Percentiles rank a stretch among this genome's conserved stretches.
phyloP scores from a whole-genome alignment of 2,329 filamentous ascomycete genomes.

The Botrytis cinerea region DNA sequence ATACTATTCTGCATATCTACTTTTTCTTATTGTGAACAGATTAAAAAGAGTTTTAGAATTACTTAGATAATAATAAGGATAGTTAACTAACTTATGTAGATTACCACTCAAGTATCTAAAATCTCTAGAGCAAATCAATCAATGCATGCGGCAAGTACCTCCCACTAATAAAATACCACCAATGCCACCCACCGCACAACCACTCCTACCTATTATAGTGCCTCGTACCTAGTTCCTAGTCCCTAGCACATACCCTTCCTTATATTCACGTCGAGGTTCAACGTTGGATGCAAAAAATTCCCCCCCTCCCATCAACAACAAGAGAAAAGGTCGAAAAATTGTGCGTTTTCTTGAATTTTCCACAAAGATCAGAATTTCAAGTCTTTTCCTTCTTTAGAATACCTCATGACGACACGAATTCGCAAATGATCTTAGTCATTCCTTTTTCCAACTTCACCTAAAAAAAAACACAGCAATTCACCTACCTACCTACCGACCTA shows the following conservation, averaged over 20 bases:
- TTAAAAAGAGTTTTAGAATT: too few relatives aligned
- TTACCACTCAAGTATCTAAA: background rate
- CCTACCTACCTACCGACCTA: background rate
- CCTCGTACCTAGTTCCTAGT: background rate
- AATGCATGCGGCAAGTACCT: background rate
- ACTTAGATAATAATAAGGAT: too few relatives aligned
- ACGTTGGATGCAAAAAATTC: too few relatives aligned
- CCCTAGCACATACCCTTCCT: background rate
- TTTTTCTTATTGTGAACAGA: too few relatives aligned
- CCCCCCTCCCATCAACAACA: background rate
- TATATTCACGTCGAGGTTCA: background rate
- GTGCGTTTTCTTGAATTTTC: background rate
- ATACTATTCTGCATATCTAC: too few relatives aligned
- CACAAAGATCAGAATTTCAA: background rate
- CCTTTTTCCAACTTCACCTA: background rate
- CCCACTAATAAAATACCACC: background rate
- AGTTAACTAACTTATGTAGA: too few relatives aligned
- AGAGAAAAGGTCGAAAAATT: background rate
- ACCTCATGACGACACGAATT: background rate
- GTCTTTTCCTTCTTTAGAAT: background rate
- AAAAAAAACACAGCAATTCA: background rate
- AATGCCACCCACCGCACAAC: background rate
- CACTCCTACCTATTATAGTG: too few relatives aligned
- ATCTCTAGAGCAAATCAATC: background rate
- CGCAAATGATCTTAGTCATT: conserved; percentile 9